Conservation (phyloP, 169 alveolate genomes). For the Babesia gibsoni region DNA sequence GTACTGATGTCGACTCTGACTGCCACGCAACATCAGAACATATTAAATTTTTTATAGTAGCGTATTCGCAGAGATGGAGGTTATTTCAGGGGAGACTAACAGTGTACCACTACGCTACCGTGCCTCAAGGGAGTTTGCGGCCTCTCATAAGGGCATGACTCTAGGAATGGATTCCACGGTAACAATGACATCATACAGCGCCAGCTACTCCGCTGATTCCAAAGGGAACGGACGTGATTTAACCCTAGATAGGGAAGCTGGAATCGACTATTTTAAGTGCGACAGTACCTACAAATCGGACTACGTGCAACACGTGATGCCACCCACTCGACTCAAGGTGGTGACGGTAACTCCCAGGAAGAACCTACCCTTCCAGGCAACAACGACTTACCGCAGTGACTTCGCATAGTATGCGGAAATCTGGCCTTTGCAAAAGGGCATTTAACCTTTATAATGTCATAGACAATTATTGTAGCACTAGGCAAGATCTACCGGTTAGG, state of each 20-base stretch:
- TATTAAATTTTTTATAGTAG: too few relatives aligned
- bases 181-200: background rate
- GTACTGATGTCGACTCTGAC: too few relatives aligned
- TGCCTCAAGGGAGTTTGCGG: constrained; percentile 15
- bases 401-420: too few relatives aligned
- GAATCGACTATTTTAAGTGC: background rate
- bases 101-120: constrained; percentile 31
- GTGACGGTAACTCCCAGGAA: background rate
- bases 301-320: constrained; percentile 10
- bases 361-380: constrained; percentile 18
- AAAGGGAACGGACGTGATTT: background rate
- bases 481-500: too few relatives aligned
- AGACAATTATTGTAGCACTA: too few relatives aligned
- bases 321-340: background rate
- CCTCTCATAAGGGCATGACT: background rate
- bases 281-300: constrained; percentile 30
- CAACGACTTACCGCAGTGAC: constrained; percentile 42
- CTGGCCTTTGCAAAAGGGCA: too few relatives aligned
- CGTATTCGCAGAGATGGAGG: too few relatives aligned
- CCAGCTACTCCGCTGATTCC: background rate
- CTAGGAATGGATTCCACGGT: background rate
- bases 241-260: background rate
- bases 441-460: too few relatives aligned
- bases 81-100: too few relatives aligned
- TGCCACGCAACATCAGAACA: too few relatives aligned